These are phyloP conservation scores for Isoetes taiwanensis DNA, from an alignment of 75 land plant species.

Conservation along the genomic window DNA sequence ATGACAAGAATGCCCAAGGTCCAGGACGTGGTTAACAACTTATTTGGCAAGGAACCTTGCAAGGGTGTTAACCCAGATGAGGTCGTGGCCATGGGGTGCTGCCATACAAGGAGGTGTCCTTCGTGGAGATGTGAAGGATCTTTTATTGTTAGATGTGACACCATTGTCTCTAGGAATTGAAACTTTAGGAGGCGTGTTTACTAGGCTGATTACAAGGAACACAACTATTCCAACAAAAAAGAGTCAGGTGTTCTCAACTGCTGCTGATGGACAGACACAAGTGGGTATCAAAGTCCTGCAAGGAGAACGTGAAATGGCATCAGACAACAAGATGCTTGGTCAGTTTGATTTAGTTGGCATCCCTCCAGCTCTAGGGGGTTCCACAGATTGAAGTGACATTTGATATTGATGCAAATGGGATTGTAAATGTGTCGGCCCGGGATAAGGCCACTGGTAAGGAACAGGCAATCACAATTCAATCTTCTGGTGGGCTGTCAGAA, in stretches of 20 bases:
- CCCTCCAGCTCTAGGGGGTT: conserved; percentile 67
- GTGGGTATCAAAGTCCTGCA: conserved; percentile 48
- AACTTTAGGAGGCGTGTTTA: conserved; percentile 56
- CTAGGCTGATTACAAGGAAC: conserved; percentile 60
- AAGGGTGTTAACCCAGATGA: conserved; percentile 78
- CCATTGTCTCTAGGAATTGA: conserved; percentile 50
- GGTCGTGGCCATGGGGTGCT: conserved; percentile 69
- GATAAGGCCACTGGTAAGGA: conserved; percentile 78
- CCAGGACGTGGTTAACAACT: conserved; percentile 47
- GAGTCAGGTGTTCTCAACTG: conserved; percentile 76
- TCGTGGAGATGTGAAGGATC: conserved; percentile 69
- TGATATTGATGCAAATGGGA: conserved; percentile 67
- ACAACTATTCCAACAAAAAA: conserved; percentile 80
- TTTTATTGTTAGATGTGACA: conserved; percentile 46
- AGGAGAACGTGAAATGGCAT: conserved; percentile 80
- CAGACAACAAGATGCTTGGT: conserved; percentile 69
- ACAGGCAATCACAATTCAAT: conserved; percentile 73
- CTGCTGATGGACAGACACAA: conserved; percentile 81
- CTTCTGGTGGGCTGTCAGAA: conserved; percentile 86
- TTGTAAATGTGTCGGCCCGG: conserved; percentile 74
- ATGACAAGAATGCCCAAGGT: conserved; percentile 73
- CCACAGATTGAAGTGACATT: conserved; percentile 89
- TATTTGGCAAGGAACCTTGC: conserved; percentile 59
- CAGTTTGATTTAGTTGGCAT: conserved; percentile 76
- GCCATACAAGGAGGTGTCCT: conserved; percentile 72